Base-by-base conservation (phyloP, 1,139 yeast species). In the Entelexis paramagnoliae region DNA sequence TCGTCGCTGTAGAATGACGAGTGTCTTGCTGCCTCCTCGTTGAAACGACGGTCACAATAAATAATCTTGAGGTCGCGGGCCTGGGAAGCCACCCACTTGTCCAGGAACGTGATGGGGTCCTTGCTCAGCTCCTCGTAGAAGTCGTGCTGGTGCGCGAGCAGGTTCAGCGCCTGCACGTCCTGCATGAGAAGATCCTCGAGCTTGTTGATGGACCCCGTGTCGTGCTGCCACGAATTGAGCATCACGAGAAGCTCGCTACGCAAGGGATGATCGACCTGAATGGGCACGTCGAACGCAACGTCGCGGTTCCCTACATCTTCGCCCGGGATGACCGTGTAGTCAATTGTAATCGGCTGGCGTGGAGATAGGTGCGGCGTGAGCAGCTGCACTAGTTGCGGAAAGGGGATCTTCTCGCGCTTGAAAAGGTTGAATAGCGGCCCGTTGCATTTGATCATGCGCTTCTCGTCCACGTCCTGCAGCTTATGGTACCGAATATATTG, bases 11-110 rank as follows among this genome's bases (percentile, higher is more conserved):
- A 89, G 66, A 83, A 88, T 38, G 81, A 78, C 8, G 95, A 79
- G 61, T 82, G 79, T 70, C 98, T 79, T 2, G 87, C 95, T 30
- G 79, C 73, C 64, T 91, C 97, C 67, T 89, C 97, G 64, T 85
- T 87, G 66, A 84, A 85, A 10, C 93, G 88, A 61, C 85, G 89
- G 65, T 89, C 96, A 32, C 93, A 86, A 61, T 83, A 77, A 58
- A 87, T 75, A 17, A 87, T 81, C 65, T 79, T 81, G 62, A 86
- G 73, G 48, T 89, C 83, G 57, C 83, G 80, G 36, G 86, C 74
- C 64, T 87, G 93, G 22, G 84, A 77, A 49, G 78, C 81, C 49
- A 81, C 70, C 83, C 93, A 87, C 48, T 78, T 74, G 53, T 81
- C 74, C 59, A 91, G 69, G 61, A 88, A 87, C 33, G 75, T 76